These are phyloP conservation scores for Berberis thunbergii DNA, from an alignment of 164 flowering plant species.

Conservation along the genomic window DNA sequence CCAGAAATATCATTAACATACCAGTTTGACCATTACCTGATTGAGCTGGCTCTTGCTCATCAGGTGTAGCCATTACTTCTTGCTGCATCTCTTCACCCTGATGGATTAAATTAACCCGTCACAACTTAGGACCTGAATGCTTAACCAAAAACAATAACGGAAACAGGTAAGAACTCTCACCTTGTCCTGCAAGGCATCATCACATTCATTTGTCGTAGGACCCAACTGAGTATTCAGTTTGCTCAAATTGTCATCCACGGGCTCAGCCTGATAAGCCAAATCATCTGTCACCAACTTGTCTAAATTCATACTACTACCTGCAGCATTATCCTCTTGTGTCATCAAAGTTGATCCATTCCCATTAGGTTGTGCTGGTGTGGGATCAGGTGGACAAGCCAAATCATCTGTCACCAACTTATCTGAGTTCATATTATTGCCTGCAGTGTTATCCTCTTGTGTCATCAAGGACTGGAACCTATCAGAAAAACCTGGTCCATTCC, in stretches of 20 bases:
- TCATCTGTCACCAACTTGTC: background rate
- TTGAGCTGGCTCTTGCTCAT: too few species aligned
- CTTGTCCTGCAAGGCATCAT: conserved; percentile 10
- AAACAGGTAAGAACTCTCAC: conserved; percentile 13
- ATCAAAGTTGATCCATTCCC: background rate
- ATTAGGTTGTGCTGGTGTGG: conserved; percentile 8
- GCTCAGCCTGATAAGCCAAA: background rate
- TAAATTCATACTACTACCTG: background rate
- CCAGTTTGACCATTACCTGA: too few species aligned
- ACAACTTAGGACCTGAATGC: too few species aligned
- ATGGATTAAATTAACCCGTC: too few species aligned
- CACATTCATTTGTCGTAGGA: conserved; percentile 5
- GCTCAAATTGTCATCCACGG: background rate
- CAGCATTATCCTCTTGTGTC: background rate
- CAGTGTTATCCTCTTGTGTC: conserved; percentile 4
- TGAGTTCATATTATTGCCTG: conserved; percentile 5
- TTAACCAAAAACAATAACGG: background rate
- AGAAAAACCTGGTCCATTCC: conserved; percentile 1
- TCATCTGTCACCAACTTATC: conserved; percentile 11
- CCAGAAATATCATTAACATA: too few species aligned
- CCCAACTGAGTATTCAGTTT: conserved; percentile 3
- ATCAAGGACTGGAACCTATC: conserved; percentile 7
- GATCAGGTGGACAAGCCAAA: conserved; percentile 12
- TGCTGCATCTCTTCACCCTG: too few species aligned
- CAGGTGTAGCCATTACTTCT: too few species aligned